Conservation (phyloP, 306 rosid species). For the Castanea mollissima region DNA sequence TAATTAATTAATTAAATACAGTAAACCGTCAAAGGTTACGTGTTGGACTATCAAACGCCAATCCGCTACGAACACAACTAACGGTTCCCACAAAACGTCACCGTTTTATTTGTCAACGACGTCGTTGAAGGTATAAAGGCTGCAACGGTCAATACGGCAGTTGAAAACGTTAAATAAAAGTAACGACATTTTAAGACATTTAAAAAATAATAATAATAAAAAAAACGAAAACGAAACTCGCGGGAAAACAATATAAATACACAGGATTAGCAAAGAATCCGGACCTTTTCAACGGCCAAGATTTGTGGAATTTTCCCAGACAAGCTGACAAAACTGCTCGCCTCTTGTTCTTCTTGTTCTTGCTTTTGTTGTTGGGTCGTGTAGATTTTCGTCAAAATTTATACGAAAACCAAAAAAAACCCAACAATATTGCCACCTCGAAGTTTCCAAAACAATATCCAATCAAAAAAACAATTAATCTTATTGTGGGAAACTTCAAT, state of each 20-base stretch:
- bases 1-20: not conserved
- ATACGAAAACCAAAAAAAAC: not conserved
- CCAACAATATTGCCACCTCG: slow-evolving; percentile 29
- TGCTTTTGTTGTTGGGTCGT: not conserved
- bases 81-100: not conserved
- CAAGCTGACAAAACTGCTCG: slow-evolving; percentile 24
- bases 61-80: not conserved
- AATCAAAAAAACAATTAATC: not conserved
- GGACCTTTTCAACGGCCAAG: slow-evolving; percentile 31
- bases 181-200: not conserved
- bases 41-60: not conserved
- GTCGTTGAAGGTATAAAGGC: not conserved
- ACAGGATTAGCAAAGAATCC: not conserved
- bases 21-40: not conserved
- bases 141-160: not conserved
- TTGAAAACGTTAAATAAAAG: not conserved
- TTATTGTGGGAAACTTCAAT: not conserved
- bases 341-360: slow-evolving; percentile 5
- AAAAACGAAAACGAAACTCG: slow-evolving; percentile 18
- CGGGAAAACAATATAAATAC: slow-evolving; percentile 25
- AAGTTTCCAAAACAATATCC: slow-evolving; percentile 20
- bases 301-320: slow-evolving; percentile 16
- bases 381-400: too few species aligned
- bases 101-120: not conserved
- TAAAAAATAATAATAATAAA: not conserved